Evolutionary conservation across 352 stramenopile species (phyloP).

Genomic region (Globisporangium irregulare): DNA sequence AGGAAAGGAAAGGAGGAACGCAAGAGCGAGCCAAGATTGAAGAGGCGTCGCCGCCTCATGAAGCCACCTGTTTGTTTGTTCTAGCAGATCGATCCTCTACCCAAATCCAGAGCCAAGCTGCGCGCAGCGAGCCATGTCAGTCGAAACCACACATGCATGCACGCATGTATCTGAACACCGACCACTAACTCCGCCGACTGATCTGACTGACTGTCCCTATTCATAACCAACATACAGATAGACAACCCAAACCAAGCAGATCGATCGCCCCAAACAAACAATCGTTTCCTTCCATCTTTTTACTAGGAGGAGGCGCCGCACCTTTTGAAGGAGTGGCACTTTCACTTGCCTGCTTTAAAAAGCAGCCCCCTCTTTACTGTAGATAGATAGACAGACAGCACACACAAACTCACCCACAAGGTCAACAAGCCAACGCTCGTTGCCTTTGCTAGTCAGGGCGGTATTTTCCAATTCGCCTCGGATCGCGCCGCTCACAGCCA

Average conservation of each 20-base stretch:
- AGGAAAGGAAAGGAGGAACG: background rate
- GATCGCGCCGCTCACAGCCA: background rate
- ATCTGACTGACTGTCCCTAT: too few relatives aligned
- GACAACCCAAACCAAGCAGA: too few relatives aligned
- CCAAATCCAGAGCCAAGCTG: background rate
- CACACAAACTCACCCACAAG: background rate
- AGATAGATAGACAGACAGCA: background rate
- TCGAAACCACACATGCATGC: constrained; percentile 1
- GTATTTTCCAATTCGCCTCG: constrained; percentile 11
- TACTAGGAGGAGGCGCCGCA: background rate
- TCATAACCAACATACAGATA: too few relatives aligned
- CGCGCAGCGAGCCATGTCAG: constrained; percentile 1
- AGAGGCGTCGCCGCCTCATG: background rate
- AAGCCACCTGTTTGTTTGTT: background rate
- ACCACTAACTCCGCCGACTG: too few relatives aligned
- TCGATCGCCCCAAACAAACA: background rate
- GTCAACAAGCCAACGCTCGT: background rate
- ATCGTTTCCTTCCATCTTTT: constrained; percentile 5
- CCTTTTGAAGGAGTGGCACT: background rate
- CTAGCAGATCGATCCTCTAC: background rate
- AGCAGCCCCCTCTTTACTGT: background rate
- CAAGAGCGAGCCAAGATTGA: background rate
- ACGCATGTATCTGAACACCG: background rate
- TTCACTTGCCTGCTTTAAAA: background rate
- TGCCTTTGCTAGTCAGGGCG: background rate